A percentile compares a stretch with the other conserved stretches of the same genome.
Conservation (phyloP, 805 yeast genomes). For the Metschnikowia chrysomelidarum region DNA sequence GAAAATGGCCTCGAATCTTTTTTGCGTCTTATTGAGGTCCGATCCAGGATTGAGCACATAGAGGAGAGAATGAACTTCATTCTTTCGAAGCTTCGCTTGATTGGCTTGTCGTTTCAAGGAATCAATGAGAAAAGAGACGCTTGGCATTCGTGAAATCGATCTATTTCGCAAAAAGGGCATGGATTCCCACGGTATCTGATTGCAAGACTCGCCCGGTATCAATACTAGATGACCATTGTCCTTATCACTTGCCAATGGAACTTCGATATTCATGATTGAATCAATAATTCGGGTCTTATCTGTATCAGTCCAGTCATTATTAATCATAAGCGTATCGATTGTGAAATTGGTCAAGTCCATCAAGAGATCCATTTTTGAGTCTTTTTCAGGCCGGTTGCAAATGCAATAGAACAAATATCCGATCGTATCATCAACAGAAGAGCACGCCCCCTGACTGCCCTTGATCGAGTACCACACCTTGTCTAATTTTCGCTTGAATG, state of each 20-base stretch:
- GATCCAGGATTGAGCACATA: conserved; percentile 81
- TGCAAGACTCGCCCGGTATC: conserved; percentile 64
- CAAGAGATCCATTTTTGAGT: conserved; percentile 6
- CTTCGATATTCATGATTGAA: too few relatives aligned
- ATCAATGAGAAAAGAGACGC: conserved; percentile 43
- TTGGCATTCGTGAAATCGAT: conserved; percentile 77
- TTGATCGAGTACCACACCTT: conserved; percentile 12
- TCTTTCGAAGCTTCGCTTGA: conserved; percentile 5
- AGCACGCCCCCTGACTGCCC: conserved; percentile 8
- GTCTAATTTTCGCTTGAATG: conserved; percentile 22
- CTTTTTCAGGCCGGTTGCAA: neutral
- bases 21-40: conserved; percentile 70
- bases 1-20: conserved; percentile 48
- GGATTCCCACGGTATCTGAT: conserved; percentile 90
- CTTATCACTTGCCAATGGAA: neutral
- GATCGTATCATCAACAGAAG: conserved; percentile 19
- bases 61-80: conserved; percentile 21
- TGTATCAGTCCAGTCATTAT: neutral
- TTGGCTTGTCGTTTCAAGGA: conserved; percentile 24
- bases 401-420: conserved; percentile 22
- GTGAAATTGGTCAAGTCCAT: conserved; percentile 11
- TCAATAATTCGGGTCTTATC: too few relatives aligned
- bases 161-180: conserved; percentile 50
- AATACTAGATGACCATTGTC: conserved; percentile 59
- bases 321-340: too few relatives aligned